These are phyloP conservation scores for Aspergillus pseudoterreus DNA, from an alignment of 2,329 filamentous ascomycete genomes.

Conservation along the genomic window DNA sequence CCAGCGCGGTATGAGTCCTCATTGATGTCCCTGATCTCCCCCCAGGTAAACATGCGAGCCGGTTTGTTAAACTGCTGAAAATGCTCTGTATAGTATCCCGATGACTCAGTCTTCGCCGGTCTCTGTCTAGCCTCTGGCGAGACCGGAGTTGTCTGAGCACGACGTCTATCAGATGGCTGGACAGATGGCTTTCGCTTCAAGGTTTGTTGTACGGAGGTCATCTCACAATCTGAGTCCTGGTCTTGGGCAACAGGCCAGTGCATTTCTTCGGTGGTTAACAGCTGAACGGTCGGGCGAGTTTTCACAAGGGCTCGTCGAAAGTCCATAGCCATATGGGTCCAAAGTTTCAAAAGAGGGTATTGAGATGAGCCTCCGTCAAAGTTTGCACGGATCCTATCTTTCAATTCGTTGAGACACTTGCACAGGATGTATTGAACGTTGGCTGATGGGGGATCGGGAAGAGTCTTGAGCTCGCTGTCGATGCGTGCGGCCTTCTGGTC, in stretches of 20 bases:
- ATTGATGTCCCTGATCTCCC: constrained; percentile 53
- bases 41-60: constrained; percentile 24
- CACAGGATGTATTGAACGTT: constrained; percentile 66
- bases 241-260: constrained; percentile 36
- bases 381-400: constrained; percentile 50
- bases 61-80: constrained; percentile 22
- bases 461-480: constrained; percentile 50
- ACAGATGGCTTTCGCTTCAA: constrained; percentile 20
- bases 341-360: constrained; percentile 42
- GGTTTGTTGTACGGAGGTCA: constrained; percentile 10
- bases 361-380: constrained; percentile 48
- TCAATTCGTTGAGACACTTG: constrained; percentile 57
- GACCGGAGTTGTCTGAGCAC: background rate
- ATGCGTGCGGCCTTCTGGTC: constrained; percentile 49
- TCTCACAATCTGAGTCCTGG: constrained; percentile 25
- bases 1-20: constrained; percentile 53
- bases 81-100: constrained; percentile 13
- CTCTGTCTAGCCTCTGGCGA: constrained; percentile 1
- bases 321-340: constrained; percentile 44
- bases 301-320: constrained; percentile 50
- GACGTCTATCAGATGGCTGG: background rate
- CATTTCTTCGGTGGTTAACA: constrained; percentile 13
- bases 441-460: constrained; percentile 62
- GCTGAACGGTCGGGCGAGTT: constrained; percentile 39
- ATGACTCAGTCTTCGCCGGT: background rate